Evolutionary conservation across 805 yeast species (phyloP), one percentile per base, ranked within the genome.

Genomic region (Candida jianshihensis): DNA sequence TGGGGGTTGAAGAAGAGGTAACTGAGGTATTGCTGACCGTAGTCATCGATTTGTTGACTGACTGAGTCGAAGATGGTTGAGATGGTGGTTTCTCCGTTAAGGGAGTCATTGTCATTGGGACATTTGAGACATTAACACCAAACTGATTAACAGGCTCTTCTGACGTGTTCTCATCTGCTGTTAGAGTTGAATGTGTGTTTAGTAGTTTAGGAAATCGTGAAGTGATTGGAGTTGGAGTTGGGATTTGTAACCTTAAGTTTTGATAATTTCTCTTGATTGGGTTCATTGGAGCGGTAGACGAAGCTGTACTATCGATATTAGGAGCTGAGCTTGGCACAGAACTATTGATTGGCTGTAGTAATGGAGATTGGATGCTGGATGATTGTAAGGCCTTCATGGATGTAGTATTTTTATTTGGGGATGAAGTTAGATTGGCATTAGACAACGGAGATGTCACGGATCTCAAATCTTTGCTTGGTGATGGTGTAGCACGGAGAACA

Each of bases 31-130:
- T 5, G 26, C 18, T 28, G 10, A 39, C 13, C 3, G 34, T 26
- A 21, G 12, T 28, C 9, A 36, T 19, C 18, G 41, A 19, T 19
- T 16, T 30, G 3, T 17, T 22, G 11, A 17, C 22, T 4, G 24
- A 13, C 12, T 30, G 10, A 10, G 33, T 4, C 17, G 37, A 19
- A 21, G 41, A 19, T 32, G 45, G 16, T 34, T 28, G 32, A 17
- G 29, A 19, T 13, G 21, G 38, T 7, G 61, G 54, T 37, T 65
- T 78, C 46, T 84, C 94, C 3, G 85, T 71, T 5, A 83, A 76
- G 2, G 92, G 94, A 0, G 94, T 84, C 92, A 84, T 83, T 0
- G 85, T 74, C 47, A 78, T 62, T 1, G 85, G 78, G 4, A 71
- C 54, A 37, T 61, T 59, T 7, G 69, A 63, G 4, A 72, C 66